Percentiles rank a stretch among this genome's conserved stretches.
These are phyloP conservation scores for Plasmodium chabaudi DNA, from an alignment of 169 alveolate genomes.

Conservation along the genomic window DNA sequence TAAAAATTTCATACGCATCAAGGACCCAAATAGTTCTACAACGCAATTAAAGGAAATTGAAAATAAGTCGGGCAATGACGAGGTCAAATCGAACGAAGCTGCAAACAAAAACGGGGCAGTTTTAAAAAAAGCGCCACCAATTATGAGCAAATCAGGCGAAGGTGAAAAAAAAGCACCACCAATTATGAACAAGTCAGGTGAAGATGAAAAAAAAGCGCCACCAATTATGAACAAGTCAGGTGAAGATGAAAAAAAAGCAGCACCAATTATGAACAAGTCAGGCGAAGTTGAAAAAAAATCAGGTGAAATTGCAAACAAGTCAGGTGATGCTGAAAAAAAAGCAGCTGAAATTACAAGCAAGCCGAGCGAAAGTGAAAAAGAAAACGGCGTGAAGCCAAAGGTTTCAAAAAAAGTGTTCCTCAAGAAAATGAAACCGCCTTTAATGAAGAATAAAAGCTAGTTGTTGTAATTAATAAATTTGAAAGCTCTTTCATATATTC, in stretches of 20 bases:
- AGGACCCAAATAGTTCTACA: not conserved
- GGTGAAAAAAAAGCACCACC: not conserved
- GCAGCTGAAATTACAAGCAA: not conserved
- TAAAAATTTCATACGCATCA: not conserved
- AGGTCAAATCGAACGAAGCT: not conserved
- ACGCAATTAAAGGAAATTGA: not conserved
- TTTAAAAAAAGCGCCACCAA: not conserved
- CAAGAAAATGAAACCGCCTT: conserved; percentile 14
- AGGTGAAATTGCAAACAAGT: not conserved
- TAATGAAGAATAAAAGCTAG: not conserved
- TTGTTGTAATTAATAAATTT: not conserved
- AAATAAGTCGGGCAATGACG: not conserved
- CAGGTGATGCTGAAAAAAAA: not conserved
- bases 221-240: not conserved
- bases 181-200: not conserved
- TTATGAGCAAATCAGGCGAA: not conserved
- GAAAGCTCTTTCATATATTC: too few species aligned
- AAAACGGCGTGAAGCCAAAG: not conserved
- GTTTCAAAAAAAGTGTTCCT: conserved; percentile 1
- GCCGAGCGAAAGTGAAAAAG: not conserved
- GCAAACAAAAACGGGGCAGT: not conserved
- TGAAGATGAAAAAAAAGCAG: not conserved
- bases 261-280: not conserved
- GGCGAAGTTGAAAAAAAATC: not conserved
- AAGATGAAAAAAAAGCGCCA: not conserved